phyloP scores from a whole-genome alignment of 2,329 filamentous ascomycete genomes.

The Fonsecaea pedrosoi region DNA sequence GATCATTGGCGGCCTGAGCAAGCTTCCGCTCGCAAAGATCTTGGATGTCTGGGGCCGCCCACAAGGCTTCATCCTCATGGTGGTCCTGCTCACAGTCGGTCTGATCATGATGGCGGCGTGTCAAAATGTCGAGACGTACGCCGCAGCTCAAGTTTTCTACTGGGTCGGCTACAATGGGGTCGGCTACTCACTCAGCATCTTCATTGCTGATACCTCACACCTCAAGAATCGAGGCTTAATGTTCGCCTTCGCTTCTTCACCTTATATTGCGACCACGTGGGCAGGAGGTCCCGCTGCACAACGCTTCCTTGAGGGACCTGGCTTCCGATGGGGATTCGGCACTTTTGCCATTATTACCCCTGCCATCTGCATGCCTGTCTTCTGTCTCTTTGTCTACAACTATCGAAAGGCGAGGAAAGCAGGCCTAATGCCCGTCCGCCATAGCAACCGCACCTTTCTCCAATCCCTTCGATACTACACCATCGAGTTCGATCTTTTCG shows the following conservation, averaged over 20 bases:
- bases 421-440: conserved; percentile 55
- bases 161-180: conserved; percentile 62
- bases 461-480: conserved; percentile 60
- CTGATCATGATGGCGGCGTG: conserved; percentile 67
- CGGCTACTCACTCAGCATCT: conserved; percentile 62
- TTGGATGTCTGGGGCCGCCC: conserved; percentile 68
- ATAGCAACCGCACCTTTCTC: conserved; percentile 45
- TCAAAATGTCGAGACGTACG: conserved; percentile 64
- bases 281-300: conserved; percentile 59
- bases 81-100: conserved; percentile 52
- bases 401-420: conserved; percentile 61
- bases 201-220: conserved; percentile 68
- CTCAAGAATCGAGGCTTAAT: conserved; percentile 67
- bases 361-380: conserved; percentile 61
- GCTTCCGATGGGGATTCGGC: conserved; percentile 69
- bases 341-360: conserved; percentile 66
- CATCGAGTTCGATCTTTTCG: conserved; percentile 65
- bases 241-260: conserved; percentile 64
- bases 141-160: conserved; percentile 67
- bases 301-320: conserved; percentile 56
- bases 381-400: conserved; percentile 59
- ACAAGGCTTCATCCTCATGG: conserved; percentile 59
- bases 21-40: conserved; percentile 67
- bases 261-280: conserved; percentile 64
- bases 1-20: conserved; percentile 62